A percentile compares a stretch with the other conserved stretches of the same genome.
Evolutionary conservation across 805 yeast species (phyloP).

Genomic region (Saturnispora halmiae): DNA sequence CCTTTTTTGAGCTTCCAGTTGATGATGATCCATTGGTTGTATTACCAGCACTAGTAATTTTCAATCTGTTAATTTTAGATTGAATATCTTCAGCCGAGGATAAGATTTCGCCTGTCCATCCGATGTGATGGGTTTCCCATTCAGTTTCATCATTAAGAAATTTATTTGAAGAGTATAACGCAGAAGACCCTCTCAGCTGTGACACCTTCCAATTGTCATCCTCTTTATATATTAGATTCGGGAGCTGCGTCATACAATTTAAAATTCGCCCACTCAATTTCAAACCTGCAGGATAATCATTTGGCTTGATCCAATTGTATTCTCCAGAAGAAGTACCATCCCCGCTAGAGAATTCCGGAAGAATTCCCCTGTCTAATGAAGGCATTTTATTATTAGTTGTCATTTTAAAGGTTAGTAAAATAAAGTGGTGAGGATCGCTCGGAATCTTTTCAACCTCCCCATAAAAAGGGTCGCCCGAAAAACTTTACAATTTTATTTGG

Average conservation of each 20-base stretch:
- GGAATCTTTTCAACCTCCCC: background rate
- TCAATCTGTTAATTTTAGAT: background rate
- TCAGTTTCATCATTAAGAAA: conserved; percentile 54
- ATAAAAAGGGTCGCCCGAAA: background rate
- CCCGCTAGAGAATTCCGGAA: too few relatives aligned
- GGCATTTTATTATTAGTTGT: too few relatives aligned
- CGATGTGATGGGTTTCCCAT: conserved; percentile 85
- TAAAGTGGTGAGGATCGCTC: background rate
- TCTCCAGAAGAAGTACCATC: background rate
- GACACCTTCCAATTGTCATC: conserved; percentile 46
- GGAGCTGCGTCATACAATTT: conserved; percentile 58
- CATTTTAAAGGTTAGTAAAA: background rate
- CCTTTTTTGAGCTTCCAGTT: conserved; percentile 7
- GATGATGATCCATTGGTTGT: background rate
- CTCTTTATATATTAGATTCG: conserved; percentile 46
- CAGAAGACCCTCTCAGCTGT: conserved; percentile 73
- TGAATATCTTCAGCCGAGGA: conserved; percentile 11
- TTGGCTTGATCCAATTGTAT: conserved; percentile 11
- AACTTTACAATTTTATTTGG: too few relatives aligned
- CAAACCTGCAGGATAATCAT: conserved; percentile 22
- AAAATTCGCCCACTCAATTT: conserved; percentile 57
- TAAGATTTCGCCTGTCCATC: conserved; percentile 90
- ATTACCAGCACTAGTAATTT: background rate
- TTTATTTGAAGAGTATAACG: conserved; percentile 67
- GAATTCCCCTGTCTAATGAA: too few relatives aligned